Percentiles rank a stretch among this genome's conserved stretches.
phyloP scores from a whole-genome alignment of 495 filamentous ascomycete genomes.

The Aspergillus panamensis region DNA sequence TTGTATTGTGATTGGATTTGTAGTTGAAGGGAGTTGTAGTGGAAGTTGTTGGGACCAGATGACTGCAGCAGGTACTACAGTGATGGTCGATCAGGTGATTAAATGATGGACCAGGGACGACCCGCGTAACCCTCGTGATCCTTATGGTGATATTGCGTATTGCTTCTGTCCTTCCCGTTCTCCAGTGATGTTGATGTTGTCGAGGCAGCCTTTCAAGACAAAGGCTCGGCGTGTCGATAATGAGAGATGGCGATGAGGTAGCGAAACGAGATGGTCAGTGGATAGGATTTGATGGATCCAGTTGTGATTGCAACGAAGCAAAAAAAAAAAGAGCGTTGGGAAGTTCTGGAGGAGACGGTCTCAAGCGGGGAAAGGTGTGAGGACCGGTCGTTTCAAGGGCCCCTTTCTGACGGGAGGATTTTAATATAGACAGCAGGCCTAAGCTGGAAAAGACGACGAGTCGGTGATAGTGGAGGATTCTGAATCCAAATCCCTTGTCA shows the following conservation, averaged over 20 bases:
- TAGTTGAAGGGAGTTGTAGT: neutral
- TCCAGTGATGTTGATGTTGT: neutral
- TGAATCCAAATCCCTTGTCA: neutral
- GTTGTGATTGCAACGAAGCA: slow-evolving; percentile 7
- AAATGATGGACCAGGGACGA: slow-evolving; percentile 41
- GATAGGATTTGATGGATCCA: slow-evolving; percentile 9
- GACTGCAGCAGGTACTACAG: slow-evolving; percentile 26
- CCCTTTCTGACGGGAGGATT: slow-evolving; percentile 20
- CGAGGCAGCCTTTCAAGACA: neutral
- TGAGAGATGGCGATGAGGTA: neutral
- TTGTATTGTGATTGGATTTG: slow-evolving; percentile 16
- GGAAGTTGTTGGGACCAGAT: slow-evolving; percentile 7
- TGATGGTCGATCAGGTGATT: slow-evolving; percentile 18
- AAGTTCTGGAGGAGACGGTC: slow-evolving; percentile 11
- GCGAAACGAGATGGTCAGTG: slow-evolving; percentile 7
- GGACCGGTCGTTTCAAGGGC: slow-evolving; percentile 23
- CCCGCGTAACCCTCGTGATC: slow-evolving; percentile 44
- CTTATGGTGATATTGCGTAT: slow-evolving; percentile 7
- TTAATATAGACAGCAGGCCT: slow-evolving; percentile 16
- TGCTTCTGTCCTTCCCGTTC: neutral
- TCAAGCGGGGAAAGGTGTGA: slow-evolving; percentile 22
- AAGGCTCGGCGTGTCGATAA: neutral
- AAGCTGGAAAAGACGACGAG: neutral
- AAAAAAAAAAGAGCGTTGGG: slow-evolving; percentile 10
- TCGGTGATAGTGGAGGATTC: neutral